These are phyloP conservation scores for Nemania abortiva DNA, from an alignment of 2,329 filamentous ascomycete species.

Conservation along the genomic window DNA sequence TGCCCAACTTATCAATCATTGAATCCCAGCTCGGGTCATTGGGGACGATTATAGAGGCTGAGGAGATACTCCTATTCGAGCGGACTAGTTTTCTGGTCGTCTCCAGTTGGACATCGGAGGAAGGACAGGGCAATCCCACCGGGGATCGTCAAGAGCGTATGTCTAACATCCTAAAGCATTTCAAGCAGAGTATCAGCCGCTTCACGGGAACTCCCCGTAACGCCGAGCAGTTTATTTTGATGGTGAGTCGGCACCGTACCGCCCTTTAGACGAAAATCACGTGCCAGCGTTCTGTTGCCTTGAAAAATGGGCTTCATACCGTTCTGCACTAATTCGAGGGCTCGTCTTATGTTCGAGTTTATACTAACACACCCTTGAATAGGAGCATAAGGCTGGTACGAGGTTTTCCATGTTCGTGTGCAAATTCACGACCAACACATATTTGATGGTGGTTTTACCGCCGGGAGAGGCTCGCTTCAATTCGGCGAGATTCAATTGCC, in stretches of 20 bases:
- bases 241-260: slow-evolving; percentile 55
- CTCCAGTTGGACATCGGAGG: slow-evolving; percentile 85
- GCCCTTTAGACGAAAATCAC: not conserved
- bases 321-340: not conserved
- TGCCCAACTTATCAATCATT: slow-evolving; percentile 91
- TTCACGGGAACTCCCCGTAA: slow-evolving; percentile 85
- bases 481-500: slow-evolving; percentile 88
- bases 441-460: slow-evolving; percentile 90
- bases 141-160: slow-evolving; percentile 93
- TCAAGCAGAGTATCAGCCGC: slow-evolving; percentile 85
- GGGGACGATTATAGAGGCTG: slow-evolving; percentile 87
- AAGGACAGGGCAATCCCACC: slow-evolving; percentile 84
- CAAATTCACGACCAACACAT: slow-evolving; percentile 97
- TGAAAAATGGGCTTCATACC: not conserved
- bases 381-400: slow-evolving; percentile 78
- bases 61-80: slow-evolving; percentile 95
- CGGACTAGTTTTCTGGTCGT: slow-evolving; percentile 96
- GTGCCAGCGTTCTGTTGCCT: not conserved
- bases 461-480: slow-evolving; percentile 94
- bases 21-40: slow-evolving; percentile 87
- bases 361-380: slow-evolving; percentile 34
- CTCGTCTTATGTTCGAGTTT: not conserved
- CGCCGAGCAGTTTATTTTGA: slow-evolving; percentile 82
- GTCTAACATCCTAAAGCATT: slow-evolving; percentile 97
- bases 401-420: slow-evolving; percentile 94